Conservation (phyloP, 129 eudicot species). For the Pulicaria dysenterica region DNA sequence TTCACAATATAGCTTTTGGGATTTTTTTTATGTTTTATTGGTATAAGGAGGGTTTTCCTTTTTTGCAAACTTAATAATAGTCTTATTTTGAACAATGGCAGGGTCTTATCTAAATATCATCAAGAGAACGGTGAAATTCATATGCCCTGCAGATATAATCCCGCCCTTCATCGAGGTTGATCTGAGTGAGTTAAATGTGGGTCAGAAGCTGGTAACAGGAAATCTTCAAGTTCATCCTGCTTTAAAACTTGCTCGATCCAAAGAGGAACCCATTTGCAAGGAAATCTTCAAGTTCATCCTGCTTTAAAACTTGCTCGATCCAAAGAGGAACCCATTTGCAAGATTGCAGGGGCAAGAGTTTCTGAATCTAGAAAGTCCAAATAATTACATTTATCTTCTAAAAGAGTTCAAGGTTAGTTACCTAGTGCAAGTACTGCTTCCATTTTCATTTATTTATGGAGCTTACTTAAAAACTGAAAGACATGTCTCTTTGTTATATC, state of each 20-base stretch:
- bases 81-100: slow-evolving; percentile 28
- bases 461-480: slow-evolving; percentile 17
- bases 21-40: not conserved
- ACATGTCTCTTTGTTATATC: slow-evolving; percentile 21
- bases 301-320: slow-evolving; percentile 60
- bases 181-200: slow-evolving; percentile 80
- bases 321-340: slow-evolving; percentile 63
- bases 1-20: not conserved
- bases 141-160: slow-evolving; percentile 83
- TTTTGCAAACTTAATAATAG: not conserved
- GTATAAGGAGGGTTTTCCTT: not conserved
- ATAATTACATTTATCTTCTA: slow-evolving; percentile 22
- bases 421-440: slow-evolving; percentile 14
- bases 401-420: slow-evolving; percentile 22
- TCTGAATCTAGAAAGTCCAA: slow-evolving; percentile 74
- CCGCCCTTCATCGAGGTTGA: slow-evolving; percentile 95
- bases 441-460: not conserved
- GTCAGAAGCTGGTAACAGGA: slow-evolving; percentile 77
- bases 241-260: slow-evolving; percentile 52
- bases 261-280: slow-evolving; percentile 70
- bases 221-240: slow-evolving; percentile 96
- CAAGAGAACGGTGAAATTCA: slow-evolving; percentile 73
- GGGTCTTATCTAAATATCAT: slow-evolving; percentile 82
- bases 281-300: slow-evolving; percentile 97
- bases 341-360: slow-evolving; percentile 78